Percentiles rank a stretch among this genome's conserved stretches.
phyloP scores from a whole-genome alignment of 805 yeast species.

The Nakazawaea wickerhamii region DNA sequence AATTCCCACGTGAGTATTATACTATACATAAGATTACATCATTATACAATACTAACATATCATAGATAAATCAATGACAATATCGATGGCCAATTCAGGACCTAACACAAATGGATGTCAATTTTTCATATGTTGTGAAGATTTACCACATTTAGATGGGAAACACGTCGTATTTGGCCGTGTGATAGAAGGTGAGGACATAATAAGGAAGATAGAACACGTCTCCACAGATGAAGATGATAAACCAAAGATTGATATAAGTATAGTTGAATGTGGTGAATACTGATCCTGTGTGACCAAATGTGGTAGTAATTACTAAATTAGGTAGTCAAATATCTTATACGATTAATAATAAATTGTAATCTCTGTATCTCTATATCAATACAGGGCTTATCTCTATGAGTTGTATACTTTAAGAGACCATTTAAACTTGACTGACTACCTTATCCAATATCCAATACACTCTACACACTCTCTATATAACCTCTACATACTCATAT shows the following conservation, averaged over 20 bases:
- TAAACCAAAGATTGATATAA: constrained; percentile 18
- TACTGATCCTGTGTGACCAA: too few species aligned
- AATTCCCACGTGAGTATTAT: constrained; percentile 23
- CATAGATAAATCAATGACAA: constrained; percentile 22
- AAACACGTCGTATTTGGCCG: constrained; percentile 47
- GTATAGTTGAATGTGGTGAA: constrained; percentile 22
- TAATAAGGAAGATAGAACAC: constrained; percentile 25
- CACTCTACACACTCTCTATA: too few species aligned
- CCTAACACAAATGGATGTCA: constrained; percentile 43
- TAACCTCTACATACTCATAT: too few species aligned
- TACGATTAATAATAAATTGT: too few species aligned
- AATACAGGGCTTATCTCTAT: too few species aligned
- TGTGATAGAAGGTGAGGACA: constrained; percentile 37
- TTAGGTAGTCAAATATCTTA: too few species aligned
- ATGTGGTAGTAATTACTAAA: too few species aligned
- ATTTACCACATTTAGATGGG: constrained; percentile 34
- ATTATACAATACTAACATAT: constrained; percentile 2
- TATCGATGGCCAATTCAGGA: constrained; percentile 39
- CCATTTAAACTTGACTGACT: too few species aligned
- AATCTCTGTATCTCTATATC: too few species aligned
- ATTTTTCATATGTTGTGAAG: constrained; percentile 34
- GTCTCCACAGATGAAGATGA: constrained; percentile 19
- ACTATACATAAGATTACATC: neutral
- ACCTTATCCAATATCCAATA: too few species aligned
- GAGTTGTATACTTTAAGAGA: too few species aligned